Evolutionary conservation across 805 yeast genomes (phyloP).

Genomic region (Hanseniaspora hatyaiensis): DNA sequence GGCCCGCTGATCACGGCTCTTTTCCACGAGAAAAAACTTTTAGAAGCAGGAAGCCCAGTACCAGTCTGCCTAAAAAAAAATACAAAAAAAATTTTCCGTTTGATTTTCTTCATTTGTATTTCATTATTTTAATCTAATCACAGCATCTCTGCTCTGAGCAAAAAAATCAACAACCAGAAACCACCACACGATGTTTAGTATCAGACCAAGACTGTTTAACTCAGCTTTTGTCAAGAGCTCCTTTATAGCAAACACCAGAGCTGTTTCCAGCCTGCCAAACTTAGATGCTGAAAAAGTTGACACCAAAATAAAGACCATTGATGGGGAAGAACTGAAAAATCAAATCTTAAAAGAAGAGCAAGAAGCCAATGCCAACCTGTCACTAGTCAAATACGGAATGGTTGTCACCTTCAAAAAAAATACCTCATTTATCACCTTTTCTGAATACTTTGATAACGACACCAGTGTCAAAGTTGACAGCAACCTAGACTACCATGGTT

Average conservation of each 20-base stretch:
- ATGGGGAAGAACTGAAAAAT: slow-evolving; percentile 14
- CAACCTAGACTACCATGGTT: slow-evolving; percentile 8
- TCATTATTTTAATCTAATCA: no score
- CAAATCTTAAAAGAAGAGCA: slow-evolving; percentile 9
- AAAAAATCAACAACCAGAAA: not conserved
- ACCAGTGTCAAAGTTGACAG: not conserved
- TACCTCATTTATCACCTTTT: slow-evolving; percentile 1
- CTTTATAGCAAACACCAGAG: not conserved
- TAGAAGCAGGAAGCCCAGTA: no score
- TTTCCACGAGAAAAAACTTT: no score
- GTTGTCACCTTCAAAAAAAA: slow-evolving; percentile 1
- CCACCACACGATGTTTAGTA: not conserved
- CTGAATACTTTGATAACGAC: slow-evolving; percentile 6
- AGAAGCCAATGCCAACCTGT: slow-evolving; percentile 5
- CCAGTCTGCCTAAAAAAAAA: no score
- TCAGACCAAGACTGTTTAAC: not conserved
- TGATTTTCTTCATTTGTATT: no score
- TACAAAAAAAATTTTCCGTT: no score
- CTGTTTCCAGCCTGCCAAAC: not conserved
- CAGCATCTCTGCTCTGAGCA: no score
- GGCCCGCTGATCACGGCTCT: no score
- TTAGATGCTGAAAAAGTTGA: not conserved
- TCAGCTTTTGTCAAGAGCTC: no score
- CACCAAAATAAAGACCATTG: not conserved
- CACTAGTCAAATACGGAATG: slow-evolving; percentile 10